Evolutionary conservation across 2,329 filamentous ascomycete genomes (phyloP).

Genomic region (Onygenales sp.): DNA sequence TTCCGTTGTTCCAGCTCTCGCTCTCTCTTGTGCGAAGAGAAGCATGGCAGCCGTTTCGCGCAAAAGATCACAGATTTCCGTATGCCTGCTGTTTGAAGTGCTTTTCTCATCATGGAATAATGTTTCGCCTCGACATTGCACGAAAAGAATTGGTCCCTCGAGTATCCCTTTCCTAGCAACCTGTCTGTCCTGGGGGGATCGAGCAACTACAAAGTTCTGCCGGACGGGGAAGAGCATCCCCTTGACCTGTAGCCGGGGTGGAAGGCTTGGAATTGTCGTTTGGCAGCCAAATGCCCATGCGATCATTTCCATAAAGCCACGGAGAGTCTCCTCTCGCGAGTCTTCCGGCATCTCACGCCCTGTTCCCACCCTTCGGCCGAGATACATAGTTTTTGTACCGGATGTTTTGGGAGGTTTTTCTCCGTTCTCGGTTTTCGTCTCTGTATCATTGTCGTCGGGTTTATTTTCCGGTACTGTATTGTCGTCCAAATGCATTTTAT

Average conservation of each 20-base stretch:
- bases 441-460: background rate
- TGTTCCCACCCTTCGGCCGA: slow-evolving; percentile 48
- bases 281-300: slow-evolving; percentile 50
- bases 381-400: slow-evolving; percentile 34
- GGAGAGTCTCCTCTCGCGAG: slow-evolving; percentile 46
- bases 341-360: slow-evolving; percentile 51
- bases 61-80: slow-evolving; percentile 43
- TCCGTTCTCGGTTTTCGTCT: slow-evolving; percentile 2
- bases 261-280: slow-evolving; percentile 36
- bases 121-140: slow-evolving; percentile 47
- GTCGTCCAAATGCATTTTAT: slow-evolving; percentile 13
- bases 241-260: slow-evolving; percentile 40
- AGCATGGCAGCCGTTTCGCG: slow-evolving; percentile 50
- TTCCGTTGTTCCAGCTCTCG: slow-evolving; percentile 45
- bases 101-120: slow-evolving; percentile 37
- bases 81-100: slow-evolving; percentile 20
- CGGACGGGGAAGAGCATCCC: slow-evolving; percentile 48
- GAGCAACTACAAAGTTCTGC: slow-evolving; percentile 45
- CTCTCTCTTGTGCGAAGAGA: slow-evolving; percentile 50
- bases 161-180: slow-evolving; percentile 45
- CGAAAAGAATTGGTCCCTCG: slow-evolving; percentile 48
- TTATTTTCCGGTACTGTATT: slow-evolving; percentile 10
- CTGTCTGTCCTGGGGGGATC: slow-evolving; percentile 43
- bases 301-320: slow-evolving; percentile 48
- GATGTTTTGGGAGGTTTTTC: background rate